phyloP scores from a whole-genome alignment of 2,329 filamentous ascomycete species.

The Neofusicoccum sp. region DNA sequence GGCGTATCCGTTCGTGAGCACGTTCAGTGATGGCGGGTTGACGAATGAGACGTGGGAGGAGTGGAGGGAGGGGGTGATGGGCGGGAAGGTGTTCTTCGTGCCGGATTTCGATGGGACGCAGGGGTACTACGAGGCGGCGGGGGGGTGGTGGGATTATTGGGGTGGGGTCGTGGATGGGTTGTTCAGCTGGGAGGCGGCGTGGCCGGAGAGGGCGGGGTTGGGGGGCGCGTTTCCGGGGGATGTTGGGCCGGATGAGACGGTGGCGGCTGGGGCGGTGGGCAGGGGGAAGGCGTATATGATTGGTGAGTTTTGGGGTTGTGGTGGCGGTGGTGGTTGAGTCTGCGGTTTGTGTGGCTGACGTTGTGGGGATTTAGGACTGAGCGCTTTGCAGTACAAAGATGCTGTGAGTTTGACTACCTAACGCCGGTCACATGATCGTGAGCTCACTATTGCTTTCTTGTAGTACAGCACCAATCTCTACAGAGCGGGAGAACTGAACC shows the following conservation, averaged over 20 bases:
- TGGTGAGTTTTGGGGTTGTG: constrained; percentile 16
- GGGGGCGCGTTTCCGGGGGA: constrained; percentile 25
- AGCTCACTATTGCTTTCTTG: neutral
- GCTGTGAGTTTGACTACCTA: constrained; percentile 21
- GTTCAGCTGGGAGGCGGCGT: constrained; percentile 41
- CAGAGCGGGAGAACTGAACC: constrained; percentile 34
- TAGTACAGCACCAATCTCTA: constrained; percentile 31
- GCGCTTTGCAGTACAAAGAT: constrained; percentile 33
- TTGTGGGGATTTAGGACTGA: neutral
- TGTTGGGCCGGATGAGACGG: constrained; percentile 27
- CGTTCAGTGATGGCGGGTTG: constrained; percentile 28
- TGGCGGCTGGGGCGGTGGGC: constrained; percentile 23
- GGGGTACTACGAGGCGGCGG: constrained; percentile 33
- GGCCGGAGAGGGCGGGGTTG: constrained; percentile 26
- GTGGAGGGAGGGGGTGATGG: constrained; percentile 21
- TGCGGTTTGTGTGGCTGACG: no score
- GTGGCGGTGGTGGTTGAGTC: no score
- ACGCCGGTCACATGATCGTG: no score
- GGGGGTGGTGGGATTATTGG: constrained; percentile 31
- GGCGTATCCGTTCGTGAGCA: constrained; percentile 32
- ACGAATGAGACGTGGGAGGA: constrained; percentile 26
- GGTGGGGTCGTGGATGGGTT: constrained; percentile 34
- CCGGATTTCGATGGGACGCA: constrained; percentile 29
- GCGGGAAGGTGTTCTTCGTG: constrained; percentile 29
- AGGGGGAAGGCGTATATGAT: constrained; percentile 38